Evolutionary conservation across 179 eudicot species (phyloP), one percentile per base, ranked within the genome.

Genomic region (Sideroxylon spinosum): DNA sequence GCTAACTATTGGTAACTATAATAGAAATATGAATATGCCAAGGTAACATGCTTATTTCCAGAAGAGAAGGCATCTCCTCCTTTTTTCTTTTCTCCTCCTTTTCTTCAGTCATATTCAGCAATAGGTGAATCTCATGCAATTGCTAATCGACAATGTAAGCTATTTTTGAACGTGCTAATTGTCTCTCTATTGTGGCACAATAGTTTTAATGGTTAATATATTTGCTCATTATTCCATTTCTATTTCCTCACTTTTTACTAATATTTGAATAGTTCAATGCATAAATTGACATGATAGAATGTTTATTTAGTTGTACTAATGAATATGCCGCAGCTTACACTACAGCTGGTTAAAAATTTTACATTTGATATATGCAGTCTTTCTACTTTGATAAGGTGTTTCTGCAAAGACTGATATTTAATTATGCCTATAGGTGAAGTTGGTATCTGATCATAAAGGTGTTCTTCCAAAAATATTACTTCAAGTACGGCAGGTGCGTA

Each of bases 381-480:
- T 52, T 20, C 59, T 64, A 25, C 61, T 64, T 64, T 23, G 23
- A 12, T n/a, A 10, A 49, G n/a, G 52, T 28, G 29, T 75, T 70
- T 55, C 8, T 17, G 59, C 57, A 49, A 20, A 50, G 6, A 11
- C 11, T 59, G 52, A 50, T 78, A 53, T 49, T 50, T 28, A 44
- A 60, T 67, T 74, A 63, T 79, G 66, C 56, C 68, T 73, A 84
- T 91, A 96, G 99, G 88, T 96, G 75, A 88, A 89, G 78, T 82
- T 91, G 85, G 88, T 85, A 52, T 89, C 87, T 77, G 88, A 89
- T 55, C 80, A 89, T 81, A 94, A 92, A 87, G 97, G 98, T 74
- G 91, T 96, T 72, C 94, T 96, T 67, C 91, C 97, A 20, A 94
- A 96, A 86, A 90, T 96, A 69, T 62, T 92, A 71, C 84, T 88